Evolutionary conservation across 1,139 yeast genomes (phyloP).

Genomic region (Yamadazyma sp.): DNA sequence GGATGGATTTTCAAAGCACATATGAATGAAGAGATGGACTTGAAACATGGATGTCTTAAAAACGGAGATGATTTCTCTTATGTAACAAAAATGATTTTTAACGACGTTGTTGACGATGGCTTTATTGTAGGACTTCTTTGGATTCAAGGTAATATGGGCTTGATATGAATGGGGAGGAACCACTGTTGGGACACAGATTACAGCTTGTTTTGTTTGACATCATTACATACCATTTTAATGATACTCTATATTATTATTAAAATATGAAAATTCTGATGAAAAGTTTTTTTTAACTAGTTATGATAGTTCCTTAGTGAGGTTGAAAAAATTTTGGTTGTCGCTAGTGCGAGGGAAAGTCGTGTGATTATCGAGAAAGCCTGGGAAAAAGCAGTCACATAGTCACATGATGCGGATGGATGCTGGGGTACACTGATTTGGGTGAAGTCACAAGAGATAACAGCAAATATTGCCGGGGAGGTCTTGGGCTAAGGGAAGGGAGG

Average conservation of each 20-base stretch:
- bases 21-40: no score
- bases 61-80: no score
- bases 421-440: no score
- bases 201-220: neutral
- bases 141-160: no score
- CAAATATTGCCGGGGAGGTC: no score
- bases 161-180: neutral
- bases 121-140: no score
- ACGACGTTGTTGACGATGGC: no score
- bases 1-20: no score
- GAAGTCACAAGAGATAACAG: no score
- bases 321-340: constrained; percentile 4
- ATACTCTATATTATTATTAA: constrained; percentile 19
- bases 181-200: neutral
- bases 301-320: neutral
- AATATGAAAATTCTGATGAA: constrained; percentile 9
- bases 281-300: constrained; percentile 11
- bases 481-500: no score
- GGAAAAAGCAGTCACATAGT: constrained; percentile 11
- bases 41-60: no score
- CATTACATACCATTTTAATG: constrained; percentile 34
- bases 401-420: constrained; percentile 10
- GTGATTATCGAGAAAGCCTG: neutral
- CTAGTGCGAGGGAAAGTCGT: constrained; percentile 5
- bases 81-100: no score